phyloP scores from a whole-genome alignment of 345 rosid species.

The Lepidium didymum region DNA sequence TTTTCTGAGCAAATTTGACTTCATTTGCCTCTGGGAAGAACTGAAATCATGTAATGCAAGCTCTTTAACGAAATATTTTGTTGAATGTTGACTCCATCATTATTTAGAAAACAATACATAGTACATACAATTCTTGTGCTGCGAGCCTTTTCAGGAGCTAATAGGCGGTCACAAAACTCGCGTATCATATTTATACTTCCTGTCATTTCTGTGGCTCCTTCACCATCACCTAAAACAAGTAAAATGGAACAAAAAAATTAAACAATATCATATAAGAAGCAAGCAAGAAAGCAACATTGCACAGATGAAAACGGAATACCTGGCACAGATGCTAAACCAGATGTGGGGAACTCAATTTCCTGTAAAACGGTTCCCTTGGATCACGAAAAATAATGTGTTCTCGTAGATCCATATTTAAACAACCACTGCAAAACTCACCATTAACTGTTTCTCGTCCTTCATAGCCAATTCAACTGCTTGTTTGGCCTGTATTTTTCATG shows the following conservation, averaged over 20 bases:
- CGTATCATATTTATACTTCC: slow-evolving; percentile 81
- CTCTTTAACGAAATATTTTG: not conserved
- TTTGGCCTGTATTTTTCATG: slow-evolving; percentile 50
- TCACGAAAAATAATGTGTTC: slow-evolving; percentile 23
- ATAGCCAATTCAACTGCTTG: slow-evolving; percentile 61
- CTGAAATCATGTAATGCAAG: slow-evolving; percentile 33
- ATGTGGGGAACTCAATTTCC: slow-evolving; percentile 96
- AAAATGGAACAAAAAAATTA: not conserved
- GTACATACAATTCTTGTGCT: slow-evolving; percentile 69
- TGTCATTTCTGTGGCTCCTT: slow-evolving; percentile 94
- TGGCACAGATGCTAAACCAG: slow-evolving; percentile 89
- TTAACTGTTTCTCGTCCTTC: slow-evolving; percentile 56
- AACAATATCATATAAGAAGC: not conserved
- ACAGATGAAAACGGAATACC: slow-evolving; percentile 32
- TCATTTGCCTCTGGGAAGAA: slow-evolving; percentile 95
- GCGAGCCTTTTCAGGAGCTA: slow-evolving; percentile 51
- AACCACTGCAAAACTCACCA: slow-evolving; percentile 45
- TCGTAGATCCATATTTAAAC: not conserved
- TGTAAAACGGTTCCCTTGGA: slow-evolving; percentile 31
- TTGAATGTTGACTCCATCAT: not conserved
- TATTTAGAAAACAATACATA: not conserved
- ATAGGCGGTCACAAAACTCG: slow-evolving; percentile 66
- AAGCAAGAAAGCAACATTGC: not conserved
- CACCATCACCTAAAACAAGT: slow-evolving; percentile 68
- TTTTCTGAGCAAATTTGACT: slow-evolving; percentile 63